phyloP scores from a whole-genome alignment of 2,329 filamentous ascomycete genomes.

The Monosporascus ibericus region DNA sequence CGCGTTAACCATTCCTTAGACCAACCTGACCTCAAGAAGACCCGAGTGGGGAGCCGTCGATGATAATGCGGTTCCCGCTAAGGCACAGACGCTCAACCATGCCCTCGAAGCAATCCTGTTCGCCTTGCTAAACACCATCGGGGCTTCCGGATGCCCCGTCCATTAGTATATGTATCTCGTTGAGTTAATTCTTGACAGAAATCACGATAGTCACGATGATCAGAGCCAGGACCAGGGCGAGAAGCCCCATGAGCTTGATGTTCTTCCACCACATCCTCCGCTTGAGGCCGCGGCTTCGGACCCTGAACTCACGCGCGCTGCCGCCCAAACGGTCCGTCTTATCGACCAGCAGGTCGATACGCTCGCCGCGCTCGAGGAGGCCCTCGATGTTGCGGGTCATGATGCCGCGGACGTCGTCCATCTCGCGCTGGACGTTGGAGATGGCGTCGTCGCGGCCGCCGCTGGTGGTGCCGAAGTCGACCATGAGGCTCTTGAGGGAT shows the following conservation, averaged over 20 bases:
- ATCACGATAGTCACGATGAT: slow-evolving; percentile 52
- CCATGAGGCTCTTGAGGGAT: slow-evolving; percentile 69
- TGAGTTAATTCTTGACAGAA: slow-evolving; percentile 37
- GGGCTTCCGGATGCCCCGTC: too few species aligned
- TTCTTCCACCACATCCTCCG: slow-evolving; percentile 99
- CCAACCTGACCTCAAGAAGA: too few species aligned
- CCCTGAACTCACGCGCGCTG: slow-evolving; percentile 82
- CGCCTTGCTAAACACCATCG: not conserved
- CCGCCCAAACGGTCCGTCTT: slow-evolving; percentile 92
- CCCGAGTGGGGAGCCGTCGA: too few species aligned
- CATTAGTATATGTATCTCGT: not conserved
- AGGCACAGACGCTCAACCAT: too few species aligned
- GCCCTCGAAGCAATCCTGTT: not conserved
- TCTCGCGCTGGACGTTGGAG: slow-evolving; percentile 76
- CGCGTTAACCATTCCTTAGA: too few species aligned
- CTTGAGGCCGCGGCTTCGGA: slow-evolving; percentile 79
- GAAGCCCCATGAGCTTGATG: slow-evolving; percentile 81
- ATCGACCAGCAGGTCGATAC: slow-evolving; percentile 89
- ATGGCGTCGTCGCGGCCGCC: slow-evolving; percentile 76
- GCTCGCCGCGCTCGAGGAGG: slow-evolving; percentile 81
- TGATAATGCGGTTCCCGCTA: too few species aligned
- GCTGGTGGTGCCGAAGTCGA: slow-evolving; percentile 75
- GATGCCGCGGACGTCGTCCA: slow-evolving; percentile 85
- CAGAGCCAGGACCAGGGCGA: slow-evolving; percentile 60
- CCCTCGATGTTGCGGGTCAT: slow-evolving; percentile 96